Evolutionary conservation across 495 filamentous ascomycete genomes (phyloP), one percentile per base, ranked within the genome.

Genomic region (Astrothelium subdiscretum): DNA sequence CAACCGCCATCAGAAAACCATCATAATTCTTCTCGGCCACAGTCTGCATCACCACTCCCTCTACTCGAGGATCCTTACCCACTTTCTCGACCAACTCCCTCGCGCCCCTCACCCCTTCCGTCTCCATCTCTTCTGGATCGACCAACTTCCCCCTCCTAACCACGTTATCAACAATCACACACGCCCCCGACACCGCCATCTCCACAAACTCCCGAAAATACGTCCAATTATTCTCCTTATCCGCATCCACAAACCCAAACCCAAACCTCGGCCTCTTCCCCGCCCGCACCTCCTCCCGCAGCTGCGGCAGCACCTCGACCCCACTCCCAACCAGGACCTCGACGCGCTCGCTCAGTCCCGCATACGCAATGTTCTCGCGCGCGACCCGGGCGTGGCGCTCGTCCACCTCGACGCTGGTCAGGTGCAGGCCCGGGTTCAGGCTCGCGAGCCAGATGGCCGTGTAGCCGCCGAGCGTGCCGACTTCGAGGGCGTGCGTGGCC

Each of bases 21-120:
- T 82, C 81, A 62, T 80, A 78, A 20, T 67, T 71, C 72, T 83
- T 83, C 68, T 77, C 77, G 0, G 76, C 75, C 11, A 81, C 80
- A 0, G 76, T 78, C 70, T 82, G 79, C 62, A 82, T 59, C 2
- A 83, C 75, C 24, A 73, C 71, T 20, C 70, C 73, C 51, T 82
- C 79, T 2, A 81, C 67, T 51, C 78, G 69, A 10, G 61, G 35
- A 63, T 79, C 75, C 65, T 67, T 74, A 15, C 77, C 79, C 32
- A 73, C 73, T 52, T 69, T 73, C 66, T 77, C 79, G 22, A 82
- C 74, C 10, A 78, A 70, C 59, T 10, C 20, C 35, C 61, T 35
- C 18, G 43, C 59, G 22, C 64, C 64, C 42, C n/a, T 27, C 31
- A 73, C 62, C 43, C 62, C 57, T 38, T 70, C 66, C 12, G 15